Evolutionary conservation across 257 asterid species (phyloP).

Genomic region (Solanum okadae): DNA sequence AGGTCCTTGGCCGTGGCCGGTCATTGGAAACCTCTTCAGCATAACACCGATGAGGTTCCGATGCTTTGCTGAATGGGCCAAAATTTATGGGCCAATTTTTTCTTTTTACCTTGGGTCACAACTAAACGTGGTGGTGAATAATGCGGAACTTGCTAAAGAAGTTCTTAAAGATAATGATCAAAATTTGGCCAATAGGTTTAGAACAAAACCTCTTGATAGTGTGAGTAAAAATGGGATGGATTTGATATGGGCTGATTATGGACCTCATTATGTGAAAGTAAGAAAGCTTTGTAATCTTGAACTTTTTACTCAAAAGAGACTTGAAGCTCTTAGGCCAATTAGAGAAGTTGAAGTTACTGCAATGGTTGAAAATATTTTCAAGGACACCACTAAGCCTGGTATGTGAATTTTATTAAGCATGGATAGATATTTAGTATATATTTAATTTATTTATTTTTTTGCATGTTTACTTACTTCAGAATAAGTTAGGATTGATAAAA

Average conservation of each 20-base stretch:
- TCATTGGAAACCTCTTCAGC: constrained; percentile 22
- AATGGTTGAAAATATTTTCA: constrained; percentile 63
- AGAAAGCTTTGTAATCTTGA: constrained; percentile 77
- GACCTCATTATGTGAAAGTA: constrained; percentile 84
- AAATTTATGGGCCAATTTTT: constrained; percentile 21
- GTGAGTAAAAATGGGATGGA: constrained; percentile 71
- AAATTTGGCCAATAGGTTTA: constrained; percentile 20
- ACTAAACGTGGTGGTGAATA: constrained; percentile 19
- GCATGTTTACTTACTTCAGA: background rate
- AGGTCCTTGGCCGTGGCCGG: constrained; percentile 22
- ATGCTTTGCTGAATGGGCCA: constrained; percentile 23
- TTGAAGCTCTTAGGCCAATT: constrained; percentile 66
- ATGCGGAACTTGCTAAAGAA: constrained; percentile 20
- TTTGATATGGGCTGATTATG: constrained; percentile 83
- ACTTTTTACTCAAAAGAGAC: constrained; percentile 58
- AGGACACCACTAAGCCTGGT: constrained; percentile 19
- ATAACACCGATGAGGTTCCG: constrained; percentile 17
- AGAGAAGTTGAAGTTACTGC: constrained; percentile 78
- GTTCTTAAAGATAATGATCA: constrained; percentile 31
- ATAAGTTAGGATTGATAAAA: background rate
- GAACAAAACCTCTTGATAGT: constrained; percentile 17
- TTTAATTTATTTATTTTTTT: no score
- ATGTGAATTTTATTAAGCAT: no score
- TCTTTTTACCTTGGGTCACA: constrained; percentile 26
- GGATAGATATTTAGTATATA: no score